phyloP scores from a whole-genome alignment of 2,329 filamentous ascomycete species.

The Aspergillus neoniger region DNA sequence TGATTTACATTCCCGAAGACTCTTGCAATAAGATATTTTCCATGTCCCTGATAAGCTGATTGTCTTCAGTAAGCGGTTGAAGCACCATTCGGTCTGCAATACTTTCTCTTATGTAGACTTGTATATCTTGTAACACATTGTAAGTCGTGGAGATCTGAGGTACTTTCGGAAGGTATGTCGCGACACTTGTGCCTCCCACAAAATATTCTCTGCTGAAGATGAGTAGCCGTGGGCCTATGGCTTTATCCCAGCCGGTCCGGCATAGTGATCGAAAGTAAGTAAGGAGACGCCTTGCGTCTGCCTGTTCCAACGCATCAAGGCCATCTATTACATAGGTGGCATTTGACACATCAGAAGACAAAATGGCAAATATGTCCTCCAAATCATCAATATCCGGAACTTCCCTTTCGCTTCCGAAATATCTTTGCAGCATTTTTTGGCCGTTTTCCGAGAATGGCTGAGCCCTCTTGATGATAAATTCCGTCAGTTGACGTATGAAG shows the following conservation, averaged over 20 bases:
- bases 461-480: conserved; percentile 2
- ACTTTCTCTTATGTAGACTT: conserved; percentile 21
- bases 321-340: conserved; percentile 24
- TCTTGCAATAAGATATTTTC: no score
- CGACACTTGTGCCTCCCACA: conserved; percentile 22
- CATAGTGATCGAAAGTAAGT: conserved; percentile 2
- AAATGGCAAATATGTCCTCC: conserved; percentile 13
- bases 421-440: background rate
- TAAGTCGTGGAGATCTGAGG: conserved; percentile 22
- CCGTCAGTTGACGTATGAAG: conserved; percentile 23
- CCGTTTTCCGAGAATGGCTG: conserved; percentile 6
- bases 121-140: conserved; percentile 23
- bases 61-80: conserved; percentile 21
- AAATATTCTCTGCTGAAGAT: conserved; percentile 27
- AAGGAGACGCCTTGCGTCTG: conserved; percentile 12
- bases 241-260: background rate
- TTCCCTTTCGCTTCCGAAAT: conserved; percentile 18
- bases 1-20: no score
- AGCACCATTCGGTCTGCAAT: conserved; percentile 21
- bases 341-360: conserved; percentile 14
- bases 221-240: conserved; percentile 14
- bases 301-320: conserved; percentile 16
- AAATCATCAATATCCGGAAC: conserved; percentile 23
- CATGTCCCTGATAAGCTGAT: no score
- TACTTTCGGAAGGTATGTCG: conserved; percentile 18